These are phyloP conservation scores for Parastagonospora avenae DNA, from an alignment of 2,329 filamentous ascomycete genomes.

Conservation along the genomic window DNA sequence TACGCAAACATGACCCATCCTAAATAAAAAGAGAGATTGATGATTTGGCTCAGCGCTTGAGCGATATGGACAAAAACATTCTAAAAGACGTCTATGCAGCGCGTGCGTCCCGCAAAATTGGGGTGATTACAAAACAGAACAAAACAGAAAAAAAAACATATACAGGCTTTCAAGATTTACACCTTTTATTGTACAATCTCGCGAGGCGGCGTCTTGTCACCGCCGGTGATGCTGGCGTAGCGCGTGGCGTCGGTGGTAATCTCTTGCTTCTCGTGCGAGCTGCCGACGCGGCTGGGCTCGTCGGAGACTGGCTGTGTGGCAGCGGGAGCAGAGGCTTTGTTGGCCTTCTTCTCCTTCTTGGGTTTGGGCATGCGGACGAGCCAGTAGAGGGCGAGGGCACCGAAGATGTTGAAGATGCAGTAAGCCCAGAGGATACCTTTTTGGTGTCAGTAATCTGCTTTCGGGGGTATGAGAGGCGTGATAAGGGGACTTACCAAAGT, in stretches of 20 bases:
- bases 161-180: background rate
- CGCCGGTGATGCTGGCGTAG: conserved; percentile 1
- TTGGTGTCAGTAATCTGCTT: background rate
- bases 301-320: conserved; percentile 7
- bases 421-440: conserved; percentile 56
- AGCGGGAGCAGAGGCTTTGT: conserved; percentile 6
- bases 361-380: conserved; percentile 58
- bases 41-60: too few species aligned
- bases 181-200: background rate
- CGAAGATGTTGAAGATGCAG: conserved; percentile 57
- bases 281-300: conserved; percentile 9
- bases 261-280: background rate
- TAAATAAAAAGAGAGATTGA: too few species aligned
- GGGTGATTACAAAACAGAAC: background rate
- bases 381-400: conserved; percentile 60
- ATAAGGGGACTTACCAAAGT: conserved; percentile 51
- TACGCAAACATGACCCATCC: too few species aligned
- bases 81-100: too few species aligned
- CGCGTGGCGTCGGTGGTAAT: background rate
- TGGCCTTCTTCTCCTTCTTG: conserved; percentile 47
- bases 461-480: too few species aligned
- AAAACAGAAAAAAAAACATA: background rate
- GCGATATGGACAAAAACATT: too few species aligned
- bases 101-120: too few species aligned
- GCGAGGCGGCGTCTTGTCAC: background rate